Conservation (phyloP, 176 grass and related monocot species). For the Alopecurus myosuroides region DNA sequence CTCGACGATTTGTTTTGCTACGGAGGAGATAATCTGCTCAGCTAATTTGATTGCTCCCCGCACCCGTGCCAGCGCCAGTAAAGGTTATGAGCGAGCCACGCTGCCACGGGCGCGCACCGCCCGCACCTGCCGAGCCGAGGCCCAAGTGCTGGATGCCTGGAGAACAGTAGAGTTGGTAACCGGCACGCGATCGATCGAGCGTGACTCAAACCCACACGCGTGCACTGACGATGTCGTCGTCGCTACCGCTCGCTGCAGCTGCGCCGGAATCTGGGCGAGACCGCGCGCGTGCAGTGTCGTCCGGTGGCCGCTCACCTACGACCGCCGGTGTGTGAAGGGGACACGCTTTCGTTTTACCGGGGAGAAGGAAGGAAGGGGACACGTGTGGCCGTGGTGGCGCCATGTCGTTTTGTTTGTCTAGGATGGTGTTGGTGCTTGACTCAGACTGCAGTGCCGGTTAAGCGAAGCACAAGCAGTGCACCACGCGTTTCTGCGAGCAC, state of each 20-base stretch:
- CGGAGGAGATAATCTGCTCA: neutral
- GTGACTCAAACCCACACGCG: too few relatives aligned
- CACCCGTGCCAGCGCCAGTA: neutral
- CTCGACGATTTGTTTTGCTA: neutral
- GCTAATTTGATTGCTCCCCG: neutral
- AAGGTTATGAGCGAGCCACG: neutral
- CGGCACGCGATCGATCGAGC: neutral
- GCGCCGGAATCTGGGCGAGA: constrained; percentile 35
- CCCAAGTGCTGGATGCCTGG: too few relatives aligned
- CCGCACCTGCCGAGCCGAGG: neutral
- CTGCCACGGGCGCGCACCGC: too few relatives aligned
- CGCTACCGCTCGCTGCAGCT: neutral
- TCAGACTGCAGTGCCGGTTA: too few relatives aligned
- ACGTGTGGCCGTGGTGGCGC: too few relatives aligned
- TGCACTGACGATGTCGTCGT: neutral
- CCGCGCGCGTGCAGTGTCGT: neutral
- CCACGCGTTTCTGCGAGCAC: too few relatives aligned
- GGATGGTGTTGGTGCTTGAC: too few relatives aligned
- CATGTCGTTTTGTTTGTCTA: too few relatives aligned
- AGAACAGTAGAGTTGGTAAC: too few relatives aligned
- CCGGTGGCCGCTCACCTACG: constrained; percentile 30
- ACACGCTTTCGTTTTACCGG: neutral
- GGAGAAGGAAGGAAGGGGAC: neutral
- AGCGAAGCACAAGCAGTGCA: too few relatives aligned
- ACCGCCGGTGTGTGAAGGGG: constrained; percentile 9